Percentiles rank a stretch among this genome's conserved stretches.
phyloP scores from a whole-genome alignment of 2,329 filamentous ascomycete genomes.

The Cladosporium sp. region DNA sequence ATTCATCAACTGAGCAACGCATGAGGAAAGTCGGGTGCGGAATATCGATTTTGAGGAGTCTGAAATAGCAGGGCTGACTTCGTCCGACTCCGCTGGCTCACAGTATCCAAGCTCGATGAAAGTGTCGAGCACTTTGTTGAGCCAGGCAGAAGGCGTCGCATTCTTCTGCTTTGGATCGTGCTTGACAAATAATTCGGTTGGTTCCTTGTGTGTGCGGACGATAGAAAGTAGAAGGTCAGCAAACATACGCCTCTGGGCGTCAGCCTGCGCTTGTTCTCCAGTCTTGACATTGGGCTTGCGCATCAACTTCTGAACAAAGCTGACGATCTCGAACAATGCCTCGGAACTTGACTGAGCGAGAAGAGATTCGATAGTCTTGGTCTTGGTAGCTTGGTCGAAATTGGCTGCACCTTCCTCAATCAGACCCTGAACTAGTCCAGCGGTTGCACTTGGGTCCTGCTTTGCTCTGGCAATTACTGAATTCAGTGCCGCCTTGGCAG shows the following conservation, averaged over 20 bases:
- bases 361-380: conserved; percentile 75
- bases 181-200: conserved; percentile 19
- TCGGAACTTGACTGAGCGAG: conserved; percentile 56
- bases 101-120: conserved; percentile 35
- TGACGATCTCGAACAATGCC: conserved; percentile 51
- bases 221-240: conserved; percentile 52
- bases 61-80: conserved; percentile 36
- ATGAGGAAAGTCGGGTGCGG: conserved; percentile 52
- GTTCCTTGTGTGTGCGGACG: conserved; percentile 37
- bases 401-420: conserved; percentile 68
- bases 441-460: conserved; percentile 55
- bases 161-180: conserved; percentile 21
- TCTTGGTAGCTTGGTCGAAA: conserved; percentile 82
- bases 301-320: conserved; percentile 47
- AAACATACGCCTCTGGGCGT: conserved; percentile 45
- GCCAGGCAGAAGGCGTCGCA: conserved; percentile 23
- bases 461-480: conserved; percentile 63
- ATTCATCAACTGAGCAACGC: conserved; percentile 48
- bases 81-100: conserved; percentile 27
- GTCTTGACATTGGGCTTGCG: conserved; percentile 39
- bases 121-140: conserved; percentile 19
- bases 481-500: conserved; percentile 72
- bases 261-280: conserved; percentile 43
- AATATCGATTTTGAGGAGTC: conserved; percentile 48
- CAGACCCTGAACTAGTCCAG: conserved; percentile 62